Base-by-base conservation (phyloP, 805 yeast species). In the Barnettozyma vustinii region DNA sequence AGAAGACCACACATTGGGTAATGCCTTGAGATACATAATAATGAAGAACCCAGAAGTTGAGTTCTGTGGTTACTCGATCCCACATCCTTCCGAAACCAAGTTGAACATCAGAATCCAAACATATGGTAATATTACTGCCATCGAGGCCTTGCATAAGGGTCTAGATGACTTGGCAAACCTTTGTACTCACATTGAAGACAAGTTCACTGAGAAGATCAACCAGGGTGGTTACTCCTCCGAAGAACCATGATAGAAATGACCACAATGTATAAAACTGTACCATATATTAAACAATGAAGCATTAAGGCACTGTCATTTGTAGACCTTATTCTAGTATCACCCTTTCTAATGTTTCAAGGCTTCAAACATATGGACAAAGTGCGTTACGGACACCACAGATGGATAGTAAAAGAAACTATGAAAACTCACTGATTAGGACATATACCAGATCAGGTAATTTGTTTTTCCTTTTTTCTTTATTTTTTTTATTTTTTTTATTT, bases 31-130 rank as follows among this genome's bases (percentile, higher is more conserved):
- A 65, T 91, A 90, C 68, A 82, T 92, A 65, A 89, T 94, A 59
- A 90, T 94, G 96, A 91, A 92, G 71, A 94, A 94, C 63, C 97
- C 97, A 36, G 96, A 90, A 56, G 99, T 94, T 23, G 99, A 94
- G 64, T 94, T 94, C 67, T 92, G 98, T 64, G 99, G 99, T 49
- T 94, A 94, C 71, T 89, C 97, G 40, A 94, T 94, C 57, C 99
- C 99, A 10, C 99, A 94, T 69, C 99, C 99, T 18, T 87, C 96
- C 33, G 99, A 94, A 69, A 76, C 88, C 52, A 84, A 86, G 57
- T 73, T 94, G 69, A 89, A 94, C 70, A 66, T 94, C 49, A 81
- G 99, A 70, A 89, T 94, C 54, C 99, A 94, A 71, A 94, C 99
- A 1, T 91, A 90, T 63, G 97, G 82, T 27, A 71, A 72, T 9